Evolutionary conservation across 148 eudicot species (phyloP).

Genomic region (Rhododendron ovatum): DNA sequence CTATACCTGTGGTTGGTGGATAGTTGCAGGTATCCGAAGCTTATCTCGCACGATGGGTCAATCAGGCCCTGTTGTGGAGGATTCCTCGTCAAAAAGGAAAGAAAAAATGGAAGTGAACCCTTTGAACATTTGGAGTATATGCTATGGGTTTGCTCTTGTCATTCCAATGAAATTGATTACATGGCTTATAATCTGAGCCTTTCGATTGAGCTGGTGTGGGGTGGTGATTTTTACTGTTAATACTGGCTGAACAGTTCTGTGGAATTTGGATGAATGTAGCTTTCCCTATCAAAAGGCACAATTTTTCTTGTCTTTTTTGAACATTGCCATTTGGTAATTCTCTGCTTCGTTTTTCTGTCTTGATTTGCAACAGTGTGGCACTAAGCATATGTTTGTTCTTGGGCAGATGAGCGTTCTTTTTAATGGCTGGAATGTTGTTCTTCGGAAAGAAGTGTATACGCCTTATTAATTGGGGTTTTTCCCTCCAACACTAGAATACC

Average conservation of each 20-base stretch:
- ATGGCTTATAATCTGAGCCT: background rate
- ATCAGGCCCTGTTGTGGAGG: background rate
- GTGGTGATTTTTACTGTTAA: background rate
- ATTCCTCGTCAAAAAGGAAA: background rate
- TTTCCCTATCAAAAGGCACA: background rate
- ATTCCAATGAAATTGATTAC: background rate
- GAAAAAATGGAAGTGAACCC: background rate
- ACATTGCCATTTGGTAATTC: background rate
- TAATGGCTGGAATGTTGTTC: background rate
- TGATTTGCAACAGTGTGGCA: background rate
- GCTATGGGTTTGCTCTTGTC: background rate
- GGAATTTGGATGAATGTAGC: background rate
- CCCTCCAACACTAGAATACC: background rate
- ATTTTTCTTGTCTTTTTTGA: background rate
- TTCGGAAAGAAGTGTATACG: background rate
- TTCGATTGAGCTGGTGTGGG: background rate
- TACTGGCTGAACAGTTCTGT: background rate
- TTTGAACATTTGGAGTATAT: background rate
- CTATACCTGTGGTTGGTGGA: background rate
- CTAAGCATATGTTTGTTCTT: background rate
- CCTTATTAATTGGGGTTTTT: background rate
- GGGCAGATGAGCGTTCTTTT: background rate
- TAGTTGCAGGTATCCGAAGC: background rate
- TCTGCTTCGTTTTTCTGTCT: background rate
- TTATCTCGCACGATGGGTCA: background rate